Evolutionary conservation across 2,329 filamentous ascomycete genomes (phyloP).

Genomic region (Trichothecium roseum): DNA sequence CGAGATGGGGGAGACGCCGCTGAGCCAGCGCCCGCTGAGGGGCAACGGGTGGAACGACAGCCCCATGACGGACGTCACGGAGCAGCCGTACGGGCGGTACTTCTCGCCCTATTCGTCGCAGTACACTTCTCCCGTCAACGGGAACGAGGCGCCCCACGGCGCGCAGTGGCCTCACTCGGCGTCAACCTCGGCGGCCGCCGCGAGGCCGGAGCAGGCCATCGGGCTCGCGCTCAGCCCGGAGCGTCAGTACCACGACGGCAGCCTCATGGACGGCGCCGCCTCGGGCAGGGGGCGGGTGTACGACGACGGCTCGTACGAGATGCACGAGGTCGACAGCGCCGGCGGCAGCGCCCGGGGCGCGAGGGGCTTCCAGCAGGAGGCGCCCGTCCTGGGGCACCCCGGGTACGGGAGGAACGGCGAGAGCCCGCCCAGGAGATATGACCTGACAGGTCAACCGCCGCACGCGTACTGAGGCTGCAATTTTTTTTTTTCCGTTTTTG

Average conservation of each 20-base stretch:
- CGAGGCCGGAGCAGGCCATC: constrained; percentile 18
- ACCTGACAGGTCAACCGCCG: constrained; percentile 1
- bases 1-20: constrained; percentile 11
- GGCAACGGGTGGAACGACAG: constrained; percentile 39
- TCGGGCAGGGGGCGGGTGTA: too few species aligned
- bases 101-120: constrained; percentile 51
- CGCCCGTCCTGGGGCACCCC: constrained; percentile 35
- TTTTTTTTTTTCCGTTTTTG: constrained; percentile 1
- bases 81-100: constrained; percentile 33
- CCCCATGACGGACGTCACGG: constrained; percentile 31
- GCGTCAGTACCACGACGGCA: neutral
- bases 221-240: constrained; percentile 33
- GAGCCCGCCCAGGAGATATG: constrained; percentile 12
- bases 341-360: constrained; percentile 10
- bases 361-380: constrained; percentile 9
- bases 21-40: constrained; percentile 30
- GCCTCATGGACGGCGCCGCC: neutral
- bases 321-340: constrained; percentile 32
- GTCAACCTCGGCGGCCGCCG: neutral
- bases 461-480: too few species aligned
- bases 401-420: constrained; percentile 29
- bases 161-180: constrained; percentile 24
- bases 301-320: constrained; percentile 33
- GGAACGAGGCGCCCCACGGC: constrained; percentile 19
- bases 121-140: constrained; percentile 46